Conservation (phyloP, 169 alveolate species). For the Eimeria necatrix region DNA sequence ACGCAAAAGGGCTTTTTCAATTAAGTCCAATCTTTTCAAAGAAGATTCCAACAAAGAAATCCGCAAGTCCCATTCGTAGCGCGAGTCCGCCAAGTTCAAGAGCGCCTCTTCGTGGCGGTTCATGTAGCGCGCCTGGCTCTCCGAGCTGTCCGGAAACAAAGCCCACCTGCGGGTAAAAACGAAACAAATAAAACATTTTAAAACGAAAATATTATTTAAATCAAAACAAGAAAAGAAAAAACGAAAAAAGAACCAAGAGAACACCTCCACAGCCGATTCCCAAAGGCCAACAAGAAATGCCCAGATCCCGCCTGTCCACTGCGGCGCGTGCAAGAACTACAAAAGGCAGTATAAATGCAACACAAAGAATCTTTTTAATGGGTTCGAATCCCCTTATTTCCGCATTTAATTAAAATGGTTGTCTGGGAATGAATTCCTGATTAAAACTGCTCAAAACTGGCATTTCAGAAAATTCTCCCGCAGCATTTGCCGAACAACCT, state of each 20-base stretch:
- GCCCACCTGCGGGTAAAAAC: slow-evolving; percentile 43
- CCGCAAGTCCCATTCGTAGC: slow-evolving; percentile 72
- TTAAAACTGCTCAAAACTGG: too few relatives aligned
- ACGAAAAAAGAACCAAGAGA: background rate
- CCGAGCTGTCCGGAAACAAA: slow-evolving; percentile 72
- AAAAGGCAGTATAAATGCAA: background rate
- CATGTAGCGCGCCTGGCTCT: slow-evolving; percentile 74
- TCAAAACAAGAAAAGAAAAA: background rate
- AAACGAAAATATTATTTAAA: too few relatives aligned
- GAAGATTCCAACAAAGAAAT: slow-evolving; percentile 15
- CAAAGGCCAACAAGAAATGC: too few relatives aligned
- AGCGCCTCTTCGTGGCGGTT: slow-evolving; percentile 71
- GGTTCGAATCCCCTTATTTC: too few relatives aligned
- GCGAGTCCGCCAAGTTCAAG: slow-evolving; percentile 55
- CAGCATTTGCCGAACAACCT: too few relatives aligned
- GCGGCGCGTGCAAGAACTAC: background rate
- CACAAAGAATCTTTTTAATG: too few relatives aligned
- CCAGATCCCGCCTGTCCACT: too few relatives aligned
- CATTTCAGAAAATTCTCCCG: too few relatives aligned
- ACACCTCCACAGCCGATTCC: background rate
- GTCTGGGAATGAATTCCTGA: too few relatives aligned
- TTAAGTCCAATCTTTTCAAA: background rate
- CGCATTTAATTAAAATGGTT: too few relatives aligned
- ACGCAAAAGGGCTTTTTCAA: background rate
- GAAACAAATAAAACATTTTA: background rate